Base-by-base conservation (phyloP, 2,329 filamentous ascomycete species). In the Macroventuria anomochaeta region DNA sequence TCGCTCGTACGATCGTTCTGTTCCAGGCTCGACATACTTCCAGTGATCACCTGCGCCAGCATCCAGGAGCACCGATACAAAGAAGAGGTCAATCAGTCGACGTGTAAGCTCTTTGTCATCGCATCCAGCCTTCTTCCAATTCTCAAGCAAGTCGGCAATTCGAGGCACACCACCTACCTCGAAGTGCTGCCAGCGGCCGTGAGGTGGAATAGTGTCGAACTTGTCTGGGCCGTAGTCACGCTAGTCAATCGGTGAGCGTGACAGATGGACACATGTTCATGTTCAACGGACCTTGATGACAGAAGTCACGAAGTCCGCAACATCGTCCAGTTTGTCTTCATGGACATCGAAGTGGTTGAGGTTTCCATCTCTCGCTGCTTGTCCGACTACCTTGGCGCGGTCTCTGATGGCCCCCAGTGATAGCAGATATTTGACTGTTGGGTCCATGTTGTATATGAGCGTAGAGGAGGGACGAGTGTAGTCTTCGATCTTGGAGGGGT, bases 1-100 rank as follows among this genome's bases (percentile, higher is more conserved):
- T 33, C 93, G 85, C 50, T 86, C 82, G 75, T 93, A 97, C 32
- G 88, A 75, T 53, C 86, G 87, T 40, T 89, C 89, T 59, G 91
- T 93, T 65, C 95, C 90, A 52, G 87, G 87, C 68, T 91, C 95
- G 77, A 90, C 92, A 77, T 96, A 97, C 57, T 85, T 88, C 93
- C 93, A 97, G 62, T 85, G 81, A 2, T 87, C 93, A 29, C 93
- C 93, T 1, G 93, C 91, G 20, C 93, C 93, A 4, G 93, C 90
- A 71, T 95, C 90, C 2, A 95, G 80, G 38, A 95, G 77, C 4
- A 95, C 90, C 44, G 90, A 93, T 57, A 95, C 79, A 39, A 92
- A 79, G 76, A 91, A 92, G 20, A 93, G 80, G 64, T 93, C 90
- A 52, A 93, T 83, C 55, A 93, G 76, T 55, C 90, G 83, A 50